Evolutionary conservation across 306 rosid species (phyloP), one percentile per base, ranked within the genome.

Genomic region (Vachellia pachyceras): DNA sequence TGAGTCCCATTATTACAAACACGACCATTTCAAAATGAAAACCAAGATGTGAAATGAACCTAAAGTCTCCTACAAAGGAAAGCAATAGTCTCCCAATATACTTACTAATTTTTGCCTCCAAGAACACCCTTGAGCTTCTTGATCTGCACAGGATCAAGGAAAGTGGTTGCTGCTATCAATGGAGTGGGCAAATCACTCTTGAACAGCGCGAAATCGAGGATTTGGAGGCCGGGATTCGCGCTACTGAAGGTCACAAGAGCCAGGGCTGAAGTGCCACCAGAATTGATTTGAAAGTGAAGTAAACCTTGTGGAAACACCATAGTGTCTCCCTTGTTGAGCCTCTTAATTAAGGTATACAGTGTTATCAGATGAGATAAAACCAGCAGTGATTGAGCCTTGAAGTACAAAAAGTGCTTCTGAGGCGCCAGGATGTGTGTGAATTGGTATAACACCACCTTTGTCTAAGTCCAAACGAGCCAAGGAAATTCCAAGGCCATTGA

Each of bases 121-220:
- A 95, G 92, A 86, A 89, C 97, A 63, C 86, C 90, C 90, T 95
- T 95, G 33, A 95, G 94, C 89, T 90, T 95, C 90, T 91, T 89
- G 5, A 95, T 81, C 68, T 75, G 82, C 69, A 80, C 92, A 7
- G 50, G 77, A 42, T 90, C 93, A 40, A 93, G 88, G 81, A 95
- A 95, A 41, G 97, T 89, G 23, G 92, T 90, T 2, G 7, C 20
- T 0, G 78, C 77, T 0, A 95, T 52, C 73, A 95, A 55, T 0
- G 80, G 76, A 1, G 97, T 90, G 1, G 95, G 90, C 49, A 95
- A 88, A 74, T 93, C 80, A 66, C 89, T 95, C 11, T 77, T 82
- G 41, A 95, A 95, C 88, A 95, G 64, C 20, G 95, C 95, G 17
- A 29, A 89, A 68, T 93, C 97, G 22, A 90, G 72, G 68, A 95